Conservation (phyloP, 306 rosid species). For the Albizia julibrissin region DNA sequence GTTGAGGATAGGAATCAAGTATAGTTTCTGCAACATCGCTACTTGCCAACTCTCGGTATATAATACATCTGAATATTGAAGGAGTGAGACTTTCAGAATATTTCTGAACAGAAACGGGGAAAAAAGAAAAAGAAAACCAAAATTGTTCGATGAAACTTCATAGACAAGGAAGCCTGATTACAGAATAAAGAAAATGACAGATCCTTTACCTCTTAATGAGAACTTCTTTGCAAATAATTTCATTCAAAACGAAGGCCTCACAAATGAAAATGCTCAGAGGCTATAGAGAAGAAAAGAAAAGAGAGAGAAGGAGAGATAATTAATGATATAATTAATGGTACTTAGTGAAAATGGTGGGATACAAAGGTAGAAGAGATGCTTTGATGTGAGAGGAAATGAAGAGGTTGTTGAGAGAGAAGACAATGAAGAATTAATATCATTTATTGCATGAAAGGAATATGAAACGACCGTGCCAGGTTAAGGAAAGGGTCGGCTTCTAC, state of each 20-base stretch:
- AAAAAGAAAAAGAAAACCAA: too few relatives aligned
- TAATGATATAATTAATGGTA: slow-evolving; percentile 8
- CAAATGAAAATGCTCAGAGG: not conserved
- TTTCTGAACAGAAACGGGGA: not conserved
- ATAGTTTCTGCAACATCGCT: too few relatives aligned
- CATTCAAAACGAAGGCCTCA: not conserved
- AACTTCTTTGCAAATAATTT: not conserved
- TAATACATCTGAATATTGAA: too few relatives aligned
- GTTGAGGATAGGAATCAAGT: too few relatives aligned
- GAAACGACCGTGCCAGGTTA: slow-evolving; percentile 37
- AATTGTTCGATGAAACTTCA: not conserved
- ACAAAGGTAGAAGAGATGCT: too few relatives aligned
- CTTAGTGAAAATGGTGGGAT: not conserved
- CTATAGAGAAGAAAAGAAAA: not conserved
- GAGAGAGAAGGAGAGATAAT: not conserved
- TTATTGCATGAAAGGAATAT: slow-evolving; percentile 44
- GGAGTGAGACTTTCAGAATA: too few relatives aligned
- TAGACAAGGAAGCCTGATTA: not conserved
- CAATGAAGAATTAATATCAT: slow-evolving; percentile 17
- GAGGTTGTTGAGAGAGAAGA: not conserved
- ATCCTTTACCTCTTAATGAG: slow-evolving; percentile 22
- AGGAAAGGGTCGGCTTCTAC: slow-evolving; percentile 38
- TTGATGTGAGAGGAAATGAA: not conserved
- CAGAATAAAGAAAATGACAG: not conserved
- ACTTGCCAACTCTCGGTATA: too few relatives aligned